phyloP scores from a whole-genome alignment of 176 grass and related monocot genomes.

The Carex kokanica region DNA sequence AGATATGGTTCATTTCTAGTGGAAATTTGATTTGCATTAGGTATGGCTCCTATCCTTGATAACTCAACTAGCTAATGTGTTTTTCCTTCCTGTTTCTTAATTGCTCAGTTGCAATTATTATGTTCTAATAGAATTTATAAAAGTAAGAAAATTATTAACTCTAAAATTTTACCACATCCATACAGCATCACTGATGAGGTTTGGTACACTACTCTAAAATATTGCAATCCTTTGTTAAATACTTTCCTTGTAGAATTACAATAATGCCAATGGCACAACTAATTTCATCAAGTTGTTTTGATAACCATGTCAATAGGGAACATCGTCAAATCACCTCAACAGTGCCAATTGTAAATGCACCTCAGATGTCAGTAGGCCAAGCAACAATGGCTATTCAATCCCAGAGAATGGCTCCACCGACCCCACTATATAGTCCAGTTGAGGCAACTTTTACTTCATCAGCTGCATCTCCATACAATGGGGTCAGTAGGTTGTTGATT shows the following conservation, averaged over 20 bases:
- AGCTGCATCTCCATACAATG: neutral
- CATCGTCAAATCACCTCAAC: constrained; percentile 8
- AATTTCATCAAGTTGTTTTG: neutral
- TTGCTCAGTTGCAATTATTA: neutral
- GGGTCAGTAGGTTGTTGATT: neutral
- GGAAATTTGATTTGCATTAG: constrained; percentile 42
- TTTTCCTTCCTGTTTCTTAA: neutral
- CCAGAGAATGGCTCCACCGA: neutral
- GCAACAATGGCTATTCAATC: neutral
- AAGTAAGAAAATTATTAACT: neutral
- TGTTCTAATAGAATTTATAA: neutral
- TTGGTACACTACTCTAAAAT: neutral
- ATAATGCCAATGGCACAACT: neutral
- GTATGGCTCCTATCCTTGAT: constrained; percentile 2
- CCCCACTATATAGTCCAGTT: neutral
- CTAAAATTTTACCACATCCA: neutral
- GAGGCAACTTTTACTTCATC: neutral
- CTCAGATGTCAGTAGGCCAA: neutral
- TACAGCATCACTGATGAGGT: neutral
- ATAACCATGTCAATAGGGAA: constrained; percentile 11
- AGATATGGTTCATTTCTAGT: constrained; percentile 53
- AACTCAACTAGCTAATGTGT: neutral
- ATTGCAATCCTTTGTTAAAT: neutral
- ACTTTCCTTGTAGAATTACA: neutral
- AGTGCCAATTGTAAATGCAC: neutral